phyloP scores from a whole-genome alignment of 2,329 filamentous ascomycete genomes.

The Hyphodiscus sp. region DNA sequence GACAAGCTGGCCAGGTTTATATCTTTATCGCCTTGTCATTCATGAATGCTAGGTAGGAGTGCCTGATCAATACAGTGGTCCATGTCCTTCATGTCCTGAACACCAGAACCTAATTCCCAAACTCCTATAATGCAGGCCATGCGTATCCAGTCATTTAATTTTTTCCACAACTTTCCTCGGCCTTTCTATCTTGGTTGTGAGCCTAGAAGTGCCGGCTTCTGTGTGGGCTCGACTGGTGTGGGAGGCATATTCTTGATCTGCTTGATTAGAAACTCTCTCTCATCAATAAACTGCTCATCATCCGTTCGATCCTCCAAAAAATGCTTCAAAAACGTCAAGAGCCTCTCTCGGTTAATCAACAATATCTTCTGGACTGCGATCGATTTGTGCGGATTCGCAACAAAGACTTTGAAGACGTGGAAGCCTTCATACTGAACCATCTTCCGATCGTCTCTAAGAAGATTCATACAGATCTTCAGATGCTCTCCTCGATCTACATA shows the following conservation, averaged over 20 bases:
- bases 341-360: slow-evolving; percentile 89
- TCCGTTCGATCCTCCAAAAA: slow-evolving; percentile 94
- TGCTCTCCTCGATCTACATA: slow-evolving; percentile 95
- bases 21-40: neutral
- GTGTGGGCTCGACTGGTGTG: slow-evolving; percentile 41
- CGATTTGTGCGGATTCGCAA: slow-evolving; percentile 98
- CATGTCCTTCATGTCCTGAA: neutral
- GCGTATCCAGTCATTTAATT: neutral
- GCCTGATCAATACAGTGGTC: neutral
- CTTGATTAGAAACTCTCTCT: slow-evolving; percentile 94
- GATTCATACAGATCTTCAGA: slow-evolving; percentile 96
- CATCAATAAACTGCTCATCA: slow-evolving; percentile 97
- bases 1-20: no score
- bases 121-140: neutral
- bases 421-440: slow-evolving; percentile 99
- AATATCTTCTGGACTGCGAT: slow-evolving; percentile 90
- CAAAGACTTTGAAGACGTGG: slow-evolving; percentile 99
- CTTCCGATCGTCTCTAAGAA: slow-evolving; percentile 88
- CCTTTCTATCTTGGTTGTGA: slow-evolving; percentile 21
- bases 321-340: slow-evolving; percentile 80
- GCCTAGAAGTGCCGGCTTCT: slow-evolving; percentile 30
- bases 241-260: slow-evolving; percentile 71
- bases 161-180: neutral
- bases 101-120: neutral
- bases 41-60: neutral